Percentiles rank a stretch among this genome's conserved stretches.
Conservation (phyloP, 176 grass and related monocot species). For the Juncus inflexus region DNA sequence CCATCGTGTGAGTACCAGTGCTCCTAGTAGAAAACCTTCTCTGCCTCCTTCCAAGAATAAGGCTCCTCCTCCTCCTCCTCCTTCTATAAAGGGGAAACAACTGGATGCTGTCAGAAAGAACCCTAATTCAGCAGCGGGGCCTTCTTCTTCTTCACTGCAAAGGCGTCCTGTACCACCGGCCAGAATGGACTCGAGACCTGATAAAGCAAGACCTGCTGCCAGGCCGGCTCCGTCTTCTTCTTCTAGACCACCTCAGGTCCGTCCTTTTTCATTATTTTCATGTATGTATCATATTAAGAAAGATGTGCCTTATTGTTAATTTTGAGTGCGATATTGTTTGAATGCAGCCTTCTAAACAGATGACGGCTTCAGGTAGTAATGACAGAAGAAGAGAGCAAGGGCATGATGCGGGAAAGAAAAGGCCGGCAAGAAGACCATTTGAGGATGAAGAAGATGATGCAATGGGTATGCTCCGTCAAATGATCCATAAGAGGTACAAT, state of each 20-base stretch:
- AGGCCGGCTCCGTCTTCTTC: conserved; percentile 28
- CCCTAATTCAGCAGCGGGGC: background rate
- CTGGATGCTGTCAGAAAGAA: conserved; percentile 10
- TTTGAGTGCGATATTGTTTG: background rate
- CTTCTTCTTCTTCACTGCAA: conserved; percentile 24
- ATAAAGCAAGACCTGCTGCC: conserved; percentile 21
- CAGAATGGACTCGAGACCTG: conserved; percentile 24
- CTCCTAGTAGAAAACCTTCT: conserved; percentile 20
- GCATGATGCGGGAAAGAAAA: conserved; percentile 32
- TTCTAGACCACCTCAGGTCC: conserved; percentile 41
- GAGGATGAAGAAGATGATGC: conserved; percentile 51
- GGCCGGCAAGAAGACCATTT: conserved; percentile 27
- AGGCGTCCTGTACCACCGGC: conserved; percentile 24
- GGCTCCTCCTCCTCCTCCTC: conserved; percentile 50
- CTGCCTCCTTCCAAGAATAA: conserved; percentile 30
- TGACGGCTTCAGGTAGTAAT: conserved; percentile 3
- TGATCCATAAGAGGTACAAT: conserved; percentile 55
- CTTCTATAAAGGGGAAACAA: conserved; percentile 23
- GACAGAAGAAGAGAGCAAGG: conserved; percentile 16
- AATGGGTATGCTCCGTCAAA: conserved; percentile 43
- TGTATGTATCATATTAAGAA: conserved; percentile 2
- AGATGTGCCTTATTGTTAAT: background rate
- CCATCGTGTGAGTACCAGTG: conserved; percentile 3
- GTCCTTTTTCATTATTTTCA: conserved; percentile 4
- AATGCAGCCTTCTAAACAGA: conserved; percentile 16